These are phyloP conservation scores for Theobroma cacao DNA, from an alignment of 345 rosid species.

Conservation along the genomic window DNA sequence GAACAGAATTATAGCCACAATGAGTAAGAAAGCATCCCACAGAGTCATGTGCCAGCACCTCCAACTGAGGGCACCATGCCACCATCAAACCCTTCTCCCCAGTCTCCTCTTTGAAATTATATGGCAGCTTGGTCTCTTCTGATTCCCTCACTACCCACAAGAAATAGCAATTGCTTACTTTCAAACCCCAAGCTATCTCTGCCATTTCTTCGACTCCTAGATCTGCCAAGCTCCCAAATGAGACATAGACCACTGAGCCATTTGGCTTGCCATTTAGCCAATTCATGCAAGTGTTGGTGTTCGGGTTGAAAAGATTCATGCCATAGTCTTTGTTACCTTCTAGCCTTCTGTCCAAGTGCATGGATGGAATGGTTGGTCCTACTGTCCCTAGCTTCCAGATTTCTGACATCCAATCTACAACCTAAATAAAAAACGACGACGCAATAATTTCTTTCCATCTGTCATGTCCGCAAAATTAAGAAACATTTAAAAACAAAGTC, in stretches of 20 bases:
- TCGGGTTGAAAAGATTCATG: slow-evolving; percentile 34
- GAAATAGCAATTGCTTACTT: slow-evolving; percentile 30
- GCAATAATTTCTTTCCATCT: too few species aligned
- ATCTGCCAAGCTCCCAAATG: slow-evolving; percentile 46
- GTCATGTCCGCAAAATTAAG: too few species aligned
- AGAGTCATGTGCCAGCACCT: slow-evolving; percentile 21
- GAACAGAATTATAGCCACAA: slow-evolving; percentile 34
- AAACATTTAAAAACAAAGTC: too few species aligned
- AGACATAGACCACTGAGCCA: slow-evolving; percentile 41
- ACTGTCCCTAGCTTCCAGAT: slow-evolving; percentile 23
- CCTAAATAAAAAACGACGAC: too few species aligned
- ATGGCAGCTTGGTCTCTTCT: slow-evolving; percentile 39
- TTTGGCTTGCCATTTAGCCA: slow-evolving; percentile 42
- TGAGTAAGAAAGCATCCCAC: slow-evolving; percentile 40
- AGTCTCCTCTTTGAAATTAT: slow-evolving; percentile 28
- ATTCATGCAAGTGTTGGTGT: slow-evolving; percentile 24
- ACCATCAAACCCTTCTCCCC: slow-evolving; percentile 25
- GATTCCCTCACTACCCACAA: slow-evolving; percentile 57
- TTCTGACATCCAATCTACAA: slow-evolving; percentile 34
- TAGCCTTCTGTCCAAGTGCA: slow-evolving; percentile 43
- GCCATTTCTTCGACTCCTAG: slow-evolving; percentile 45
- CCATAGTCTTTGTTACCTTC: slow-evolving; percentile 48
- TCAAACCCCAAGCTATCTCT: slow-evolving; percentile 44
- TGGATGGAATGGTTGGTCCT: slow-evolving; percentile 51
- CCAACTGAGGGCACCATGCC: slow-evolving; percentile 29